Evolutionary conservation across 1,284 basidiomycete genomes (phyloP), one percentile per base, ranked within the genome.

Genomic region (Xanthoconium separans): DNA sequence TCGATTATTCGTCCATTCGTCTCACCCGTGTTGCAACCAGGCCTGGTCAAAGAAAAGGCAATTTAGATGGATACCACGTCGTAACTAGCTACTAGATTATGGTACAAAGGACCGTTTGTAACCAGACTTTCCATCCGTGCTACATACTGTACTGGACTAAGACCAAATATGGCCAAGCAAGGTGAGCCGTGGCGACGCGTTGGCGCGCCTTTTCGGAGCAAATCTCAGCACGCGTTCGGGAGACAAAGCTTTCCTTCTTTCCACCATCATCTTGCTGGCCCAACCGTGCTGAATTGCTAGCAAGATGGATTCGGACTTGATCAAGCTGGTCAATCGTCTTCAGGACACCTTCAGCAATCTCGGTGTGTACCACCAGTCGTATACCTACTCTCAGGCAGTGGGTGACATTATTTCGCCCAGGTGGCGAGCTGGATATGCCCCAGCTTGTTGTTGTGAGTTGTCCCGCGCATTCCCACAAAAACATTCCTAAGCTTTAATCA

Each of bases 291-390:
- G 9, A 39, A 57, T 50, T 47, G 53, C 70, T 70, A 39, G 12
- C 56, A 80, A 62, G 60, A 93, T 95, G 93, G 93, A 96, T 73
- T 84, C 88, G 50, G 95, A 98, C 73, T 85, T 98, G 63, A 99
- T 98, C 65, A 87, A 89, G 64, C 84, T 98, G 24, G 96, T 98
- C 50, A 98, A 98, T 78, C 91, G 89, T 76, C 87, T 99, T 45
- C 96, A 98, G 75, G 89, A 91, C 64, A 91, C 89, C 51, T 92
- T 91, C 74, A 82, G 78, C 70, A 91, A 91, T 66, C 81, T 91
- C 52, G 89, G 89, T 89, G 57, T 60, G 85, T 77, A 48, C 44
- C 48, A 46, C 22, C 16, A 8, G 27, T 44, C 56, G 40, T 52
- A 27, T 56, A 36, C 18, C 34, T 55, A 31, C 33, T 13, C 45